phyloP scores from a whole-genome alignment of 257 asterid genomes.

The Ligustrum vulgare region DNA sequence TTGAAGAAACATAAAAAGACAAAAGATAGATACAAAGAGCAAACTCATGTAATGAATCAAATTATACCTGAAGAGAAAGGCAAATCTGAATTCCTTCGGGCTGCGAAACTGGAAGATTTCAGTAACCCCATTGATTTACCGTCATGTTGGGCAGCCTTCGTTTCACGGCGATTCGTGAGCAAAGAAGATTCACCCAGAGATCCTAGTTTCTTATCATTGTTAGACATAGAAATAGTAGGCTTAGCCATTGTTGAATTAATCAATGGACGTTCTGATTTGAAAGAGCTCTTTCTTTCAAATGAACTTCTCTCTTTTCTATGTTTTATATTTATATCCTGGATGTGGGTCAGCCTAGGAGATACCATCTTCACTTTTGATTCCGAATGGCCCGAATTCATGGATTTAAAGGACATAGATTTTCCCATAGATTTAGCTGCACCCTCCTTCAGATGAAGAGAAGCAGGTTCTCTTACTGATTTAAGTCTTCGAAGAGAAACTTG shows the following conservation, averaged over 20 bases:
- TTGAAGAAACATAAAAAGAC: conserved; percentile 19
- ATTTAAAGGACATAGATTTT: conserved; percentile 75
- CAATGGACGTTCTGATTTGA: conserved; percentile 48
- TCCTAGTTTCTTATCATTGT: conserved; percentile 47
- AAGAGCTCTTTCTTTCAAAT: conserved; percentile 65
- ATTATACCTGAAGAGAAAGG: conserved; percentile 49
- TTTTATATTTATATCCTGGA: conserved; percentile 48
- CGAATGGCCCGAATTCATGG: conserved; percentile 45
- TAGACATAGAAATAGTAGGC: conserved; percentile 43
- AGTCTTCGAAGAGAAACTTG: conserved; percentile 68
- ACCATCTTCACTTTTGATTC: conserved; percentile 70
- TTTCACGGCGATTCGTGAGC: conserved; percentile 43
- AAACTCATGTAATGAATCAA: conserved; percentile 23
- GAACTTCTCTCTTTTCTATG: conserved; percentile 50
- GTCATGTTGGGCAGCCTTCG: conserved; percentile 48
- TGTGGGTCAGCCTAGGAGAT: conserved; percentile 56
- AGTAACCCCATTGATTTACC: conserved; percentile 44
- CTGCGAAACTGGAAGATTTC: conserved; percentile 58
- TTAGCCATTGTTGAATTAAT: conserved; percentile 36
- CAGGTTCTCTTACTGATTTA: conserved; percentile 58
- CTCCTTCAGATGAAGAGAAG: conserved; percentile 55
- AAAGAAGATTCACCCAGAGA: conserved; percentile 45
- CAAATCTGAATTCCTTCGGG: conserved; percentile 47
- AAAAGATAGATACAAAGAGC: conserved; percentile 4
- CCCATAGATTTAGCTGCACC: conserved; percentile 57